phyloP scores from a whole-genome alignment of 2,329 filamentous ascomycete genomes.

The Neofusicoccum kwambonambiense region DNA sequence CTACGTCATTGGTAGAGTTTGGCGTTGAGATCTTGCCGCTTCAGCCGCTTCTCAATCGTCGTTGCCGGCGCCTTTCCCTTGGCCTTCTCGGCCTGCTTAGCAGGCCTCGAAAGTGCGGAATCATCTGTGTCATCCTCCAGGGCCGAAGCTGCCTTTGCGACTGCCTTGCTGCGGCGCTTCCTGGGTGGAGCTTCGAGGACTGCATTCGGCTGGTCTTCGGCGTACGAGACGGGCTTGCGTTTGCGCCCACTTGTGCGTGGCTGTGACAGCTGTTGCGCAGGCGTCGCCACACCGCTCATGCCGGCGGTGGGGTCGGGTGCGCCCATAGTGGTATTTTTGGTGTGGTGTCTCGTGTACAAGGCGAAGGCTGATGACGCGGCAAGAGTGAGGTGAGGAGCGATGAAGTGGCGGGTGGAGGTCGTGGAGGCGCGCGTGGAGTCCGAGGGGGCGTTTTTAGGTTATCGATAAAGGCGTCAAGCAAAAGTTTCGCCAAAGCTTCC shows the following conservation, averaged over 20 bases:
- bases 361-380: constrained; percentile 1
- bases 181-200: background rate
- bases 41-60: constrained; percentile 33
- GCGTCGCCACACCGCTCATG: constrained; percentile 11
- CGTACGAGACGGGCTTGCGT: constrained; percentile 7
- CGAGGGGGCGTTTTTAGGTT: background rate
- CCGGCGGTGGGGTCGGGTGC: background rate
- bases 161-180: constrained; percentile 5
- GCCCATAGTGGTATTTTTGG: background rate
- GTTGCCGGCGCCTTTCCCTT: constrained; percentile 17
- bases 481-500: background rate
- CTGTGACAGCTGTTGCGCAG: background rate
- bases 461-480: background rate
- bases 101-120: background rate
- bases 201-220: background rate
- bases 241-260: constrained; percentile 9
- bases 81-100: constrained; percentile 21
- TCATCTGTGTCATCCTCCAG: background rate
- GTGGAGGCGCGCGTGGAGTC: constrained; percentile 10
- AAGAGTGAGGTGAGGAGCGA: constrained; percentile 2
- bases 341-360: constrained; percentile 1
- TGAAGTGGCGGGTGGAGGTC: constrained; percentile 15
- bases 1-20: background rate
- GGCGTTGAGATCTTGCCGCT: constrained; percentile 17
- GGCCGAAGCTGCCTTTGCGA: background rate